A percentile compares a stretch with the other conserved stretches of the same genome.
Conservation (phyloP, 2,329 filamentous ascomycete species). For the Septoria petroselini region DNA sequence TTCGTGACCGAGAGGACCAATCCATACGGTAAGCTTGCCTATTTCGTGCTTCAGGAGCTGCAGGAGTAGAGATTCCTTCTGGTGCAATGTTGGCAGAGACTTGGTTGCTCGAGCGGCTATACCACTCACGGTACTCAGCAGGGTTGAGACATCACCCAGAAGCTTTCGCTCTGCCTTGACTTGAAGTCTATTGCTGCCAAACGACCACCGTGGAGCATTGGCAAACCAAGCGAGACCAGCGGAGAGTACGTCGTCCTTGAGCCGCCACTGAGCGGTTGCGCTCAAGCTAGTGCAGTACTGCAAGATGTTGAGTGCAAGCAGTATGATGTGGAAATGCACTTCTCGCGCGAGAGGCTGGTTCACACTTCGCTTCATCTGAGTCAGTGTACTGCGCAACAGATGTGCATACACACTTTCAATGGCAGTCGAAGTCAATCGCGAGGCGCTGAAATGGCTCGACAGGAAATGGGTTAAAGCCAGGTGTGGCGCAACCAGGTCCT, state of each 20-base stretch:
- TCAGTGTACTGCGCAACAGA: slow-evolving; percentile 73
- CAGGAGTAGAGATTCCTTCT: slow-evolving; percentile 80
- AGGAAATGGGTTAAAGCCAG: slow-evolving; percentile 83
- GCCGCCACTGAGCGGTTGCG: slow-evolving; percentile 67
- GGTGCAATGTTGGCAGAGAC: slow-evolving; percentile 63
- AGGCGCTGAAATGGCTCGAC: slow-evolving; percentile 90
- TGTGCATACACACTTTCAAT: slow-evolving; percentile 78
- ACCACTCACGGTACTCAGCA: slow-evolving; percentile 62
- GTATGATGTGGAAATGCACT: slow-evolving; percentile 80
- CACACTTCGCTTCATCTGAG: slow-evolving; percentile 66
- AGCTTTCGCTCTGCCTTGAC: slow-evolving; percentile 87
- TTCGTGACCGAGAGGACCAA: slow-evolving; percentile 70
- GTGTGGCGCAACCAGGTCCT: slow-evolving; percentile 83
- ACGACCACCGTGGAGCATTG: slow-evolving; percentile 81
- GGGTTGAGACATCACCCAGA: slow-evolving; percentile 68
- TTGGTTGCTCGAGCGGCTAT: slow-evolving; percentile 52
- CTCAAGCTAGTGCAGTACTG: slow-evolving; percentile 64
- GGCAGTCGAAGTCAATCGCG: slow-evolving; percentile 77
- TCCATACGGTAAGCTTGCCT: slow-evolving; percentile 80
- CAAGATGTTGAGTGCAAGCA: slow-evolving; percentile 78
- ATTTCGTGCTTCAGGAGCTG: slow-evolving; percentile 82
- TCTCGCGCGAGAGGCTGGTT: slow-evolving; percentile 87
- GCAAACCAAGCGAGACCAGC: slow-evolving; percentile 88
- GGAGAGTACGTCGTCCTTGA: slow-evolving; percentile 86
- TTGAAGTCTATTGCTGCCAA: slow-evolving; percentile 88